Evolutionary conservation across 208 protist genomes (phyloP).

Genomic region (Acanthamoeba lenticulata): DNA sequence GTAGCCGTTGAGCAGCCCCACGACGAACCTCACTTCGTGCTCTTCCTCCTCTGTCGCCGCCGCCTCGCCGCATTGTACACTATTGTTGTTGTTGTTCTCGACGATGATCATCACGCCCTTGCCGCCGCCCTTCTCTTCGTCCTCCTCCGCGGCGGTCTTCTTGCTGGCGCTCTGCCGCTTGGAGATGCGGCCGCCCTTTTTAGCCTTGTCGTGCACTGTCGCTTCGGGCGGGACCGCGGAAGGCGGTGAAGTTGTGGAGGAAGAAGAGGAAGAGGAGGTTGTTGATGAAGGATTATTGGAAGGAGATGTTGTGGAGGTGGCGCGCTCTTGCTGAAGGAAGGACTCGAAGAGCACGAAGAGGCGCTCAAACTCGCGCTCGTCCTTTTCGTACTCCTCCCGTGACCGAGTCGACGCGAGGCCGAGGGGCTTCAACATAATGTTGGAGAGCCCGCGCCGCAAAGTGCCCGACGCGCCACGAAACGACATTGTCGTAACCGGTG

Average conservation of each 20-base stretch:
- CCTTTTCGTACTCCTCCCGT: not conserved
- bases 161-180: not conserved
- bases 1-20: not conserved
- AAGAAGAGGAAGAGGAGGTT: not conserved
- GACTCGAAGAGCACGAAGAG: not conserved
- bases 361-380: not conserved
- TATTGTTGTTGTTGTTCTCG: not conserved
- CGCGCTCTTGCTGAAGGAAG: not conserved
- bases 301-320: not conserved
- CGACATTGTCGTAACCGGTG: not conserved
- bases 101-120: not conserved
- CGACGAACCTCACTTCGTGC: conserved; percentile 5
- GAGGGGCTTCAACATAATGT: not conserved
- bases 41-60: not conserved
- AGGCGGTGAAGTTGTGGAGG: not conserved
- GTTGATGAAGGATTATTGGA: not conserved
- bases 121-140: not conserved
- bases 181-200: not conserved
- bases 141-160: not conserved
- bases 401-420: not conserved
- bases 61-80: not conserved
- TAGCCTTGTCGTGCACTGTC: not conserved
- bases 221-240: not conserved
- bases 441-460: not conserved
- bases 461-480: not conserved